A percentile compares a stretch with the other conserved stretches of the same genome.
phyloP scores from a whole-genome alignment of 2,329 filamentous ascomycete species.

The Fusarium continuum region DNA sequence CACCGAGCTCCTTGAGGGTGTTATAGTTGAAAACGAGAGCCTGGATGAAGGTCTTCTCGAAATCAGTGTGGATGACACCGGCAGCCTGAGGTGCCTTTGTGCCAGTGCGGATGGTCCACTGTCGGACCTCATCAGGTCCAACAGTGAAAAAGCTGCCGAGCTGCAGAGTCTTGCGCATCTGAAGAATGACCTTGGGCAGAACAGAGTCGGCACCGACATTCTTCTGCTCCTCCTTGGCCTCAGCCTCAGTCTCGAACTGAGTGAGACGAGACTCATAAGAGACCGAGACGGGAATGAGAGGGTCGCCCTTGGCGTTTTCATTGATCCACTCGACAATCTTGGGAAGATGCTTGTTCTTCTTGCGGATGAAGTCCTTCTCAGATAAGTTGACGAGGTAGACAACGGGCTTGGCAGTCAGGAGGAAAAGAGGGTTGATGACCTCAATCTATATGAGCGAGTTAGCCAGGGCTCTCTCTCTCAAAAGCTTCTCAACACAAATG shows the following conservation, averaged over 20 bases:
- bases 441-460: conserved; percentile 73
- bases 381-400: conserved; percentile 97
- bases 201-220: conserved; percentile 85
- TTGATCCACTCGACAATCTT: conserved; percentile 97
- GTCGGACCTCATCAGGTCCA: conserved; percentile 92
- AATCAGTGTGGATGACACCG: conserved; percentile 97
- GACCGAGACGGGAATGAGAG: conserved; percentile 92
- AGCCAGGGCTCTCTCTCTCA: conserved; percentile 32
- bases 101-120: conserved; percentile 96
- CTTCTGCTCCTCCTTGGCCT: conserved; percentile 87
- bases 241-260: conserved; percentile 78
- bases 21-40: conserved; percentile 91
- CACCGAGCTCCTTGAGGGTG: conserved; percentile 83
- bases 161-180: conserved; percentile 92
- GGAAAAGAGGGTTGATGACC: conserved; percentile 94
- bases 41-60: conserved; percentile 99
- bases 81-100: conserved; percentile 98
- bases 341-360: conserved; percentile 99
- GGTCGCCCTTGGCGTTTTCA: conserved; percentile 84
- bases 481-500: conserved; percentile 1
- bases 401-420: conserved; percentile 95
- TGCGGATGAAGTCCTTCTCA: conserved; percentile 95
- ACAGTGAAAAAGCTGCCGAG: conserved; percentile 97
- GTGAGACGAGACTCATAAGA: conserved; percentile 92
- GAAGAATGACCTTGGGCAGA: conserved; percentile 88